Percentiles rank a stretch among this genome's conserved stretches.
phyloP scores from a whole-genome alignment of 2,329 filamentous ascomycete genomes.

The Alternaria angustiovoidea region DNA sequence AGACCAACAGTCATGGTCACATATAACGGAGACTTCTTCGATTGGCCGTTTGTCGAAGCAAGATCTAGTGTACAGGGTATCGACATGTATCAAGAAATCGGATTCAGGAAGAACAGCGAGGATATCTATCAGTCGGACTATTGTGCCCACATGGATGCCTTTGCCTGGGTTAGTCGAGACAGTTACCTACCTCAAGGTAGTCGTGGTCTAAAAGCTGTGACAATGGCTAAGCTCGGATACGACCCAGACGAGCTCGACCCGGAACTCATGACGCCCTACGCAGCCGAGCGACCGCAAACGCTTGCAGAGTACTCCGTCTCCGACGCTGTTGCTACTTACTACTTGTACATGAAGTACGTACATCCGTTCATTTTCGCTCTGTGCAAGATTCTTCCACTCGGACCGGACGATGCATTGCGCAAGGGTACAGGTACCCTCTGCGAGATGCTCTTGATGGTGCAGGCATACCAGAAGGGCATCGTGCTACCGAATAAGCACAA shows the following conservation, averaged over 20 bases:
- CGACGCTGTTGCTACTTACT: constrained; percentile 98
- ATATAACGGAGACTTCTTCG: constrained; percentile 99
- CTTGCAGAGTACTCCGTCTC: constrained; percentile 98
- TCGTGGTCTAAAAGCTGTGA: constrained; percentile 96
- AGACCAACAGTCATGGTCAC: constrained; percentile 96
- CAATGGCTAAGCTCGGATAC: constrained; percentile 96
- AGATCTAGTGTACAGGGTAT: constrained; percentile 93
- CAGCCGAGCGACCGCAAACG: constrained; percentile 88
- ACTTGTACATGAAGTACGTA: constrained; percentile 99
- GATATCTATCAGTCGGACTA: constrained; percentile 97
- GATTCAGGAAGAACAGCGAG: constrained; percentile 92
- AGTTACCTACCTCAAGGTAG: constrained; percentile 97
- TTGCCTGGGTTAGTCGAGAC: constrained; percentile 98
- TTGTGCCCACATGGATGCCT: constrained; percentile 98
- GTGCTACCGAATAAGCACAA: constrained; percentile 96
- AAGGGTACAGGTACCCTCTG: constrained; percentile 99
- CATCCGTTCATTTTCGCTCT: constrained; percentile 99
- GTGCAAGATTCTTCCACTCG: constrained; percentile 93
- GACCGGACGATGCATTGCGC: constrained; percentile 88
- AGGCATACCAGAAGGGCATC: constrained; percentile 91
- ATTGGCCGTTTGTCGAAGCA: constrained; percentile 98
- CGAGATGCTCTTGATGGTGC: constrained; percentile 99
- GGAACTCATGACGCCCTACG: constrained; percentile 92
- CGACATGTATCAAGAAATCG: constrained; percentile 99
- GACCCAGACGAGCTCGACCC: constrained; percentile 98